A percentile compares a stretch with the other conserved stretches of the same genome.
Evolutionary conservation across 495 filamentous ascomycete species (phyloP).

Genomic region (Xylaria venustula): DNA sequence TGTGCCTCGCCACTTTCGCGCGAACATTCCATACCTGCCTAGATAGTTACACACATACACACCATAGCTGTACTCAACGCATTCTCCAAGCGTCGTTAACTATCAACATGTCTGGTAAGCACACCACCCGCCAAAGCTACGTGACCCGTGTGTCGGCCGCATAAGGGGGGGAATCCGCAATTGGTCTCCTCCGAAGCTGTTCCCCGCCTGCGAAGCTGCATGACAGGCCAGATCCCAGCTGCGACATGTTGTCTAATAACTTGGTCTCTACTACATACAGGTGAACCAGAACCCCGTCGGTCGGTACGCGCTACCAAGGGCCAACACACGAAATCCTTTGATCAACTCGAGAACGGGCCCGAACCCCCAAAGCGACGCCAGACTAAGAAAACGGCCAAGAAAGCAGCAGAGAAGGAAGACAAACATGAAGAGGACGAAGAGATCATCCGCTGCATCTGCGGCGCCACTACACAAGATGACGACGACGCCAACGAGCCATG

Average conservation of each 20-base stretch:
- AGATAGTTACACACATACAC: too few relatives aligned
- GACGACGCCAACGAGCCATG: conserved; percentile 77
- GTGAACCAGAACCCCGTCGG: conserved; percentile 78
- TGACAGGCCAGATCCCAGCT: background rate
- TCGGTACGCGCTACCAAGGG: conserved; percentile 95
- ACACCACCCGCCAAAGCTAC: conserved; percentile 10
- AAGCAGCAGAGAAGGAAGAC: conserved; percentile 53
- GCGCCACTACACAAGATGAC: conserved; percentile 78
- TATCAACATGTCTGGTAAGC: conserved; percentile 35
- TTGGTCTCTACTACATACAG: conserved; percentile 4
- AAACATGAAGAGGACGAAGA: conserved; percentile 59
- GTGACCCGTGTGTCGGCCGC: background rate
- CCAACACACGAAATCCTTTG: conserved; percentile 82
- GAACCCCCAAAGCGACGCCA: conserved; percentile 65
- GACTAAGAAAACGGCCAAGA: conserved; percentile 55
- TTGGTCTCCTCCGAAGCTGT: background rate
- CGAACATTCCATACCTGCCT: conserved; percentile 8
- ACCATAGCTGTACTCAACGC: conserved; percentile 2
- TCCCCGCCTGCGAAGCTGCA: background rate
- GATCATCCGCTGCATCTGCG: conserved; percentile 91
- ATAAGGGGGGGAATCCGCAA: background rate
- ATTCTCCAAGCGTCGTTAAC: conserved; percentile 7
- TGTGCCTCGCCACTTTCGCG: conserved; percentile 20
- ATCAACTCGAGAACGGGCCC: conserved; percentile 63
- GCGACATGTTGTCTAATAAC: conserved; percentile 4